phyloP scores from a whole-genome alignment of 108 stramenopile species.

The Chaetoceros tenuissimus region DNA sequence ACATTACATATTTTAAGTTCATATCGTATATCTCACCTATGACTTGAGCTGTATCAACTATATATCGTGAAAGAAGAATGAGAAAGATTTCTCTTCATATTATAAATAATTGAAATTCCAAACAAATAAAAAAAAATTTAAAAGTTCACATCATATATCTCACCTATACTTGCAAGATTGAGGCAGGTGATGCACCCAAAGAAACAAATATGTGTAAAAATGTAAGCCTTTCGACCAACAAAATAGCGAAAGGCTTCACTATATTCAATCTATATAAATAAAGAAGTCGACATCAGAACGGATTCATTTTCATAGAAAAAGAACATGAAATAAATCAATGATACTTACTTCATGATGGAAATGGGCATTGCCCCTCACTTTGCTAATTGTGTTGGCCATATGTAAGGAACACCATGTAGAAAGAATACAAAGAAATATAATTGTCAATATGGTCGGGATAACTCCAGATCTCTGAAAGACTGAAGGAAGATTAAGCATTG shows the following conservation, averaged over 20 bases:
- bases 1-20: no score
- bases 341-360: constrained; percentile 28
- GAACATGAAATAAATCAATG: background rate
- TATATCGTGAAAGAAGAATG: no score
- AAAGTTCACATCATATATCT: background rate
- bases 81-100: no score
- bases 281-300: background rate
- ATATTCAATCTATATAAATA: constrained; percentile 28
- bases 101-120: background rate
- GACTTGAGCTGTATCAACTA: constrained; percentile 61
- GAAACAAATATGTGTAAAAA: constrained; percentile 31
- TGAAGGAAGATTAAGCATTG: constrained; percentile 61
- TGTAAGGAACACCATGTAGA: constrained; percentile 54
- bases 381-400: constrained; percentile 58
- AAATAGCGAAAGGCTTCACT: constrained; percentile 46
- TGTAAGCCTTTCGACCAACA: constrained; percentile 33
- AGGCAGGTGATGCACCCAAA: constrained; percentile 27
- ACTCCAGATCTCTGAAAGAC: constrained; percentile 59
- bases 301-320: background rate
- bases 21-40: no score
- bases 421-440: constrained; percentile 45
- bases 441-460: constrained; percentile 40
- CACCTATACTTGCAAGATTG: constrained; percentile 22
- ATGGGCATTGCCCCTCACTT: constrained; percentile 37
- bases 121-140: background rate